Base-by-base conservation (phyloP, 495 filamentous ascomycete genomes). In the Physcia stellaris region DNA sequence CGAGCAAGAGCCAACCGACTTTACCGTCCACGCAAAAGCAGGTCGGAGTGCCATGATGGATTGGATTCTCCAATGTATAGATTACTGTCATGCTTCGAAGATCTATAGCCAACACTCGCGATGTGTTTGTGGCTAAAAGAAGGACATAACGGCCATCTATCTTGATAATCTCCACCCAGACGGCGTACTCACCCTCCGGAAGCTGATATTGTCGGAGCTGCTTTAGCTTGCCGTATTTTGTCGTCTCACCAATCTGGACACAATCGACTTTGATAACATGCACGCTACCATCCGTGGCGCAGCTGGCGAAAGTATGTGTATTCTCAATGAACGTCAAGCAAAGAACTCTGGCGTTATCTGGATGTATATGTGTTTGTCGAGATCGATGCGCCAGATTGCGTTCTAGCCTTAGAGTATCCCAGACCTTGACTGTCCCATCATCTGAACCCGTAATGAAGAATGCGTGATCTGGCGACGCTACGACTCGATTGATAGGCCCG, bases 361-460 rank as follows among this genome's bases (percentile, higher is more conserved):
- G 68, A 55, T 94, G 85, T 40, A 64, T 77, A 57, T 92, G 77
- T 0, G 83, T 95, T 49, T 90, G 84, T n/a, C 92, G 70, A 10
- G 86, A 82, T 29, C 85, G 72, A 51, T 93, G 80, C 0, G 80
- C 77, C 29, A 95, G 64, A 53, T 94, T 96, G 27, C 82, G 77
- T 54, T 99, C 92, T 4, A 99, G 63, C 24, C 92, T 71, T 17
- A 73, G 73, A 9, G 84, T 80, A 56, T 99, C 92, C 92, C 92
- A 99, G 6, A 99, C 69, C 49, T 84, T 92, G 28, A 94, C 84
- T 12, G 71, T 79, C 7, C 87, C 82, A 59, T 99, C 92, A 56
- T 96, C 86, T 10, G 87, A 86, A 4, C 71, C 90, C 0, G 88
- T 96, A 20, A 90, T 69, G 57, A 99, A 99, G 63, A 99, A 99